These are phyloP conservation scores for Akebia trifoliata DNA, from an alignment of 164 flowering plant species.

Conservation along the genomic window DNA sequence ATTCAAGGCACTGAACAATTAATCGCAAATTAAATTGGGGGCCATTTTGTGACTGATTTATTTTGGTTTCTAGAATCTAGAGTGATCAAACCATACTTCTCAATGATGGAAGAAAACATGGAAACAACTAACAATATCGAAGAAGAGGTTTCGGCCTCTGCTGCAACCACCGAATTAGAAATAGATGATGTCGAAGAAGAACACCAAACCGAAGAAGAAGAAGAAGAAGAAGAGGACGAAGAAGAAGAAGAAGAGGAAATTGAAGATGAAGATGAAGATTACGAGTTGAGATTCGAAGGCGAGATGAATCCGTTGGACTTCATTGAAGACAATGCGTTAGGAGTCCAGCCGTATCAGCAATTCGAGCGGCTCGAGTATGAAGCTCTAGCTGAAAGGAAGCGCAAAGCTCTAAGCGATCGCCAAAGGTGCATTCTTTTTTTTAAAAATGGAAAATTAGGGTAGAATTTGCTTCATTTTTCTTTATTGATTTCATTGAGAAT, in stretches of 20 bases:
- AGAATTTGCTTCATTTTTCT: not conserved
- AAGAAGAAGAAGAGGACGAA: conserved; percentile 27
- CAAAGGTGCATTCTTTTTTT: conserved; percentile 8
- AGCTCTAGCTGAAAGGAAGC: conserved; percentile 58
- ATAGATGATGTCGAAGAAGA: conserved; percentile 16
- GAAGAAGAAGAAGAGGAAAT: conserved; percentile 36
- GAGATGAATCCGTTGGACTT: conserved; percentile 57
- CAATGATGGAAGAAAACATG: too few species aligned
- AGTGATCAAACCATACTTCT: too few species aligned
- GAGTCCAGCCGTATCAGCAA: conserved; percentile 40
- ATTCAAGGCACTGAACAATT: too few species aligned
- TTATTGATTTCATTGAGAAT: not conserved
- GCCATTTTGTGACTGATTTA: too few species aligned
- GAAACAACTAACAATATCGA: too few species aligned
- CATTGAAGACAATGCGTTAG: conserved; percentile 35
- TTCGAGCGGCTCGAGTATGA: conserved; percentile 62
- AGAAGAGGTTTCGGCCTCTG: not conserved
- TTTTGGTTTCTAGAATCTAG: too few species aligned
- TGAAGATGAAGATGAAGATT: conserved; percentile 30
- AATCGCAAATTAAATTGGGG: too few species aligned
- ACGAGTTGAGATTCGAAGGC: conserved; percentile 33
- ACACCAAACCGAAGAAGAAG: conserved; percentile 29
- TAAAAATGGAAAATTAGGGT: not conserved
- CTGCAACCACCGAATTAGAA: not conserved
- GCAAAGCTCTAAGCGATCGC: conserved; percentile 33